A percentile compares a stretch with the other conserved stretches of the same genome.
phyloP scores from a whole-genome alignment of 2,329 filamentous ascomycete genomes.

The Exophiala spinifera region DNA sequence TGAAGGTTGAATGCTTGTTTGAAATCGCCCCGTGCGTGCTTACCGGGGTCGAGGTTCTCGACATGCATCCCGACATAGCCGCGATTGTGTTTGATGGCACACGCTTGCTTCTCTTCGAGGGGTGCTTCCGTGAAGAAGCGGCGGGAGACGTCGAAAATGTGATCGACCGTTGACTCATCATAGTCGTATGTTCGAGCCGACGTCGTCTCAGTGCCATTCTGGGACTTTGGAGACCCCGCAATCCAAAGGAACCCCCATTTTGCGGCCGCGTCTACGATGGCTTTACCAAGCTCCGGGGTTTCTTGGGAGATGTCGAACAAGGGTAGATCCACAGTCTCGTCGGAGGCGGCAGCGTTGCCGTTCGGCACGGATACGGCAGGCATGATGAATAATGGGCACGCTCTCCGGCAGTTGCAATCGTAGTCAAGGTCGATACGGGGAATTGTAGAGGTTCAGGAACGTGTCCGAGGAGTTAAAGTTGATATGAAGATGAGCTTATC shows the following conservation, averaged over 20 bases:
- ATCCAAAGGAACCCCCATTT: constrained; percentile 90
- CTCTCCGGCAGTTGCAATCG: too few relatives aligned
- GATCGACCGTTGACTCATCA: constrained; percentile 6
- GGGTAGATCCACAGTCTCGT: constrained; percentile 55
- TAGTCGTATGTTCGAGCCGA: constrained; percentile 2
- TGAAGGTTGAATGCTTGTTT: constrained; percentile 97
- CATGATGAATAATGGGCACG: not conserved
- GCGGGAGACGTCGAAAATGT: constrained; percentile 7
- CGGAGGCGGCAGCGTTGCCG: constrained; percentile 3
- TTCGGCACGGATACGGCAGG: constrained; percentile 7
- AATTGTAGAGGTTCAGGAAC: too few relatives aligned
- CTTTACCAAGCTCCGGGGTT: constrained; percentile 57
- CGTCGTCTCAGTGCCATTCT: not conserved
- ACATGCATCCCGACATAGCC: constrained; percentile 87
- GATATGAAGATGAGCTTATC: too few relatives aligned
- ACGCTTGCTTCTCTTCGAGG: constrained; percentile 5
- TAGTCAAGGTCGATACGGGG: too few relatives aligned
- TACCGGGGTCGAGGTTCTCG: constrained; percentile 80
- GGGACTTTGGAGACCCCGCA: constrained; percentile 9
- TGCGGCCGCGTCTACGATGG: constrained; percentile 73
- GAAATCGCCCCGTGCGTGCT: constrained; percentile 77
- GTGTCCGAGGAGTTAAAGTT: too few relatives aligned
- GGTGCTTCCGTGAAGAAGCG: constrained; percentile 12
- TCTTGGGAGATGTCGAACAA: constrained; percentile 74
- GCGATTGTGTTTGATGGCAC: constrained; percentile 54